phyloP scores from a whole-genome alignment of 768 basidiomycete species.

The Amanita molliuscula region DNA sequence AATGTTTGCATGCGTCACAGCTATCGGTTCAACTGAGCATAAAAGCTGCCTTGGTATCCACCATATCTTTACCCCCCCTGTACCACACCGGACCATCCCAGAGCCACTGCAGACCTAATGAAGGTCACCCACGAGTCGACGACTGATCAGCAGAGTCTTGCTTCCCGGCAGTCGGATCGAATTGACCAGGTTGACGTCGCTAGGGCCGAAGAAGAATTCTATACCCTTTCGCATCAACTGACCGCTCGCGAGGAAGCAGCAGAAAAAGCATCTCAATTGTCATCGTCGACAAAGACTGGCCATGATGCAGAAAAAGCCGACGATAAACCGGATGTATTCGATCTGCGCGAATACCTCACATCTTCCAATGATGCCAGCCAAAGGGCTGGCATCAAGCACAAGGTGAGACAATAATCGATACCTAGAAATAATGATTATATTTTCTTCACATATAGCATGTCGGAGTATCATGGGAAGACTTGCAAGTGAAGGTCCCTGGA shows the following conservation, averaged over 20 bases:
- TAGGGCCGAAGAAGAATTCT: constrained; percentile 42
- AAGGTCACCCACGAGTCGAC: constrained; percentile 49
- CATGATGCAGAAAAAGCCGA: constrained; percentile 33
- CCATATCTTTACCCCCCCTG: no score
- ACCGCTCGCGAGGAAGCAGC: constrained; percentile 18
- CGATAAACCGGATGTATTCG: constrained; percentile 31
- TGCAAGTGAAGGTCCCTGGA: constrained; percentile 53
- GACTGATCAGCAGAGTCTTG: constrained; percentile 6
- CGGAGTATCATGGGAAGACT: constrained; percentile 63
- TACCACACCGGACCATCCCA: no score
- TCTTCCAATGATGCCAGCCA: constrained; percentile 60
- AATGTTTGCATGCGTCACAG: no score
- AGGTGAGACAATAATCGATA: constrained; percentile 21
- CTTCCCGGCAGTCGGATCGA: constrained; percentile 21
- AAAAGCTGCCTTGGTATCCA: no score
- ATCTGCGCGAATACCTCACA: constrained; percentile 59
- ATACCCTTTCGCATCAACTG: constrained; percentile 39
- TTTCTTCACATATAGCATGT: constrained; percentile 41
- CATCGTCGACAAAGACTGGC: constrained; percentile 17
- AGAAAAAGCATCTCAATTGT: constrained; percentile 12
- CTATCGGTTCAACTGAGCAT: no score
- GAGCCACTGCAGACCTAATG: constrained; percentile 7
- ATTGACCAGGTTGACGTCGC: constrained; percentile 35
- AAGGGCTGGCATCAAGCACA: constrained; percentile 56
- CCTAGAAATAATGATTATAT: background rate